phyloP scores from a whole-genome alignment of 108 stramenopile species.

The Conticribra guillardii region DNA sequence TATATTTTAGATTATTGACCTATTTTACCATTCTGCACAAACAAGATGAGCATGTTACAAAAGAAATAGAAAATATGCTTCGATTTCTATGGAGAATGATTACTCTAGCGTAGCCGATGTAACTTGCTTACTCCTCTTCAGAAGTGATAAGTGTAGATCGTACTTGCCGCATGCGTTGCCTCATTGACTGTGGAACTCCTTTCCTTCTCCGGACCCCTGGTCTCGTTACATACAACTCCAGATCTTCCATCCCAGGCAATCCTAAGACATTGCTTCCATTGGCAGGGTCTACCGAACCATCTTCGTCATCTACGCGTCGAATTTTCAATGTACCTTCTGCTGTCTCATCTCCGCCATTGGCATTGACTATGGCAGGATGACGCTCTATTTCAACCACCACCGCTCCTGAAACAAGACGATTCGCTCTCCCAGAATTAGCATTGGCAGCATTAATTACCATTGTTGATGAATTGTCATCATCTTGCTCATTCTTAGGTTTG shows the following conservation, averaged over 20 bases:
- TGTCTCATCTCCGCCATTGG: slow-evolving; percentile 5
- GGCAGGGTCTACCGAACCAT: slow-evolving; percentile 1
- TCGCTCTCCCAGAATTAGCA: slow-evolving; percentile 74
- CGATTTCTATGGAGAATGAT: too few relatives aligned
- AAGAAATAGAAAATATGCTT: too few relatives aligned
- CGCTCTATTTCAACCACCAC: slow-evolving; percentile 56
- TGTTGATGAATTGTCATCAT: slow-evolving; percentile 37
- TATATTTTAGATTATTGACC: too few relatives aligned
- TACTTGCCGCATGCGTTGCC: too few relatives aligned
- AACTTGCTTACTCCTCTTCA: too few relatives aligned
- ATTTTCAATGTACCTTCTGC: slow-evolving; percentile 25
- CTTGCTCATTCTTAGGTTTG: slow-evolving; percentile 32
- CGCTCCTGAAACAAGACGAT: slow-evolving; percentile 60
- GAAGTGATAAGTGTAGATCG: too few relatives aligned
- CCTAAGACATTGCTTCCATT: neutral
- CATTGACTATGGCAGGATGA: neutral
- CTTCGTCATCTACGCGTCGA: slow-evolving; percentile 3
- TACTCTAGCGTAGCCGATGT: too few relatives aligned
- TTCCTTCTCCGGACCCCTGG: slow-evolving; percentile 45
- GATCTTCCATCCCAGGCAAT: slow-evolving; percentile 18
- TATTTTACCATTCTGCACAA: too few relatives aligned
- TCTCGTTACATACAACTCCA: slow-evolving; percentile 25
- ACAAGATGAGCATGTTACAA: too few relatives aligned
- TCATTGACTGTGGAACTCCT: slow-evolving; percentile 30
- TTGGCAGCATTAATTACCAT: slow-evolving; percentile 79